These are phyloP conservation scores for Termitomyces sp. DNA, from an alignment of 768 basidiomycete genomes.

Conservation along the genomic window DNA sequence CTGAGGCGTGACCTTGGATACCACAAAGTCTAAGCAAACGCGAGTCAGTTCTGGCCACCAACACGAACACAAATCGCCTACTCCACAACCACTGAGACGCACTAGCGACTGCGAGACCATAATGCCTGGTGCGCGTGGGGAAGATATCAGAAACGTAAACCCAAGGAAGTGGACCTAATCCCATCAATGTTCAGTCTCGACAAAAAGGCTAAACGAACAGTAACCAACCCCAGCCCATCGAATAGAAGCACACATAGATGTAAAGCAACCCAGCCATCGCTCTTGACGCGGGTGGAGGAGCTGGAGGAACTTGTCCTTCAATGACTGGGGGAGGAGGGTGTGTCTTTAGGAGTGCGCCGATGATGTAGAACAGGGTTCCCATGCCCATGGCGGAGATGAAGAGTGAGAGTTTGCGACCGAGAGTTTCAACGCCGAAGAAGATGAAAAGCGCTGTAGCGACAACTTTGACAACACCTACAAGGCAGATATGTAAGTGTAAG, in stretches of 20 bases:
- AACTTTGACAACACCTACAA: slow-evolving; percentile 58
- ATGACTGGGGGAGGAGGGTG: slow-evolving; percentile 51
- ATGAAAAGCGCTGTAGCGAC: slow-evolving; percentile 67
- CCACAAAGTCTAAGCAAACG: slow-evolving; percentile 56
- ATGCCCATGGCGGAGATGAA: slow-evolving; percentile 78
- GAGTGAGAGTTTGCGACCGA: slow-evolving; percentile 69
- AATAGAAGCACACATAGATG: slow-evolving; percentile 86
- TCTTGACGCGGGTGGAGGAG: slow-evolving; percentile 56
- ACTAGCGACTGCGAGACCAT: slow-evolving; percentile 73
- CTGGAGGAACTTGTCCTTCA: slow-evolving; percentile 13
- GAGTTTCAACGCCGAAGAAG: slow-evolving; percentile 63
- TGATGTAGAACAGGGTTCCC: slow-evolving; percentile 79
- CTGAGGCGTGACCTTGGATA: slow-evolving; percentile 71
- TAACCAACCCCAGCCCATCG: slow-evolving; percentile 71
- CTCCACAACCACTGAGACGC: slow-evolving; percentile 85
- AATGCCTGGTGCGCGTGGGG: slow-evolving; percentile 80
- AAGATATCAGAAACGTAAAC: slow-evolving; percentile 84
- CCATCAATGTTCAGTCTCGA: slow-evolving; percentile 43
- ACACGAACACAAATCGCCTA: slow-evolving; percentile 20
- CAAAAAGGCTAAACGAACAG: neutral
- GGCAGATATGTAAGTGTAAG: no score
- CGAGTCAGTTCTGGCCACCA: neutral
- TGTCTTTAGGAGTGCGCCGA: slow-evolving; percentile 83
- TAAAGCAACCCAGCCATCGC: slow-evolving; percentile 88
- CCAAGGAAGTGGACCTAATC: slow-evolving; percentile 65